These are phyloP conservation scores for Sclerotinia spermophila DNA, from an alignment of 2,329 filamentous ascomycete genomes.

Conservation along the genomic window DNA sequence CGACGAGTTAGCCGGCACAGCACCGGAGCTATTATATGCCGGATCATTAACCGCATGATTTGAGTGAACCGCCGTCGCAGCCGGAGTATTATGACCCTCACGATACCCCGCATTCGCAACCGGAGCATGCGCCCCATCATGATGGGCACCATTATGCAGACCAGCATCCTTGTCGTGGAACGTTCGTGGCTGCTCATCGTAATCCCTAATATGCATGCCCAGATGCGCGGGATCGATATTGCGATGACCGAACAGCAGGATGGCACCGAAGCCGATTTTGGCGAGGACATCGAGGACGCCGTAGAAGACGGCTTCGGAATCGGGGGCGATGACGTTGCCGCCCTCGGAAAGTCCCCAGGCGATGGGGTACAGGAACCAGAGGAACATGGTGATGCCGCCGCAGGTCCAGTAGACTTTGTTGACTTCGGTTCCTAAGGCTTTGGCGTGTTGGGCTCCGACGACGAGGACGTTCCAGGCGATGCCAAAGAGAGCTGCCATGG, in stretches of 20 bases:
- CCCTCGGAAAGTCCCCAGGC: conserved; percentile 62
- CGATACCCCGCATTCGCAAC: not conserved
- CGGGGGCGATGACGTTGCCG: conserved; percentile 61
- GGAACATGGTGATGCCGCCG: conserved; percentile 54
- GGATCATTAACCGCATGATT: not conserved
- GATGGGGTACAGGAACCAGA: conserved; percentile 64
- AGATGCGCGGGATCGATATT: conserved; percentile 47
- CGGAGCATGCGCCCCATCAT: not conserved
- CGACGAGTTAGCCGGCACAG: not conserved
- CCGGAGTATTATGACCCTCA: not conserved
- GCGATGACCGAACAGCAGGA: conserved; percentile 59
- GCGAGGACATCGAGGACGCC: conserved; percentile 62
- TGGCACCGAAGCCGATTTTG: conserved; percentile 59
- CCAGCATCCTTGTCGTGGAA: not conserved
- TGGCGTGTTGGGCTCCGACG: conserved; percentile 55
- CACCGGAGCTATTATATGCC: not conserved
- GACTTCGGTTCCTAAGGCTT: conserved; percentile 51
- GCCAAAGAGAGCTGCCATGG: conserved; percentile 52
- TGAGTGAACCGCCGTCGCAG: not conserved
- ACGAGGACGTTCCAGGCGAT: conserved; percentile 57
- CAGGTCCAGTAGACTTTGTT: conserved; percentile 51
- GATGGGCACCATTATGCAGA: not conserved
- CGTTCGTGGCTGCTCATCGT: not conserved
- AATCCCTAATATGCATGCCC: conserved; percentile 13
- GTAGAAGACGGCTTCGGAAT: conserved; percentile 66